These are phyloP conservation scores for Solanum sitiens DNA, from an alignment of 257 asterid genomes.

Conservation along the genomic window DNA sequence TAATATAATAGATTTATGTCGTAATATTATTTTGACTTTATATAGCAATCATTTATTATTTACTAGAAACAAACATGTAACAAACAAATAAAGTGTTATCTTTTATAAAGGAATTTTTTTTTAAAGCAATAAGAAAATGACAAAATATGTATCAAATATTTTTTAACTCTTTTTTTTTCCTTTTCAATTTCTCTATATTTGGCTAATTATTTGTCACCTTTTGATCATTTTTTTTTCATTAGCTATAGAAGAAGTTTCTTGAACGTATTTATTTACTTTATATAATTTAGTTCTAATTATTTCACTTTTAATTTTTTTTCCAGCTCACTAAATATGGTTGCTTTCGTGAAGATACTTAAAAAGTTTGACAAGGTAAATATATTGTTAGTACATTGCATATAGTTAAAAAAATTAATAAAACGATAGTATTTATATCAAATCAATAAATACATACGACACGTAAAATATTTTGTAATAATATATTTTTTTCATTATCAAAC, in stretches of 20 bases:
- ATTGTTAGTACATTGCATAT: not conserved
- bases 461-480: not conserved
- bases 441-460: not conserved
- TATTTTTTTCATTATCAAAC: not conserved
- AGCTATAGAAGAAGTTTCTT: not conserved
- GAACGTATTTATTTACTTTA: not conserved
- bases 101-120: not conserved
- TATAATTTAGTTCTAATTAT: not conserved
- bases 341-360: constrained; percentile 87
- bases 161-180: not conserved
- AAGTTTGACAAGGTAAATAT: constrained; percentile 77
- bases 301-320: not conserved
- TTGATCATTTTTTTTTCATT: not conserved
- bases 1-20: not conserved
- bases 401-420: not conserved
- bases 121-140: not conserved
- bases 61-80: not conserved
- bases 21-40: not conserved
- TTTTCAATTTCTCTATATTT: not conserved
- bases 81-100: not conserved
- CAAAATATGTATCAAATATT: not conserved
- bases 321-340: constrained; percentile 88
- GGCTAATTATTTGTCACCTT: not conserved
- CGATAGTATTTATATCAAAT: rapidly evolving
- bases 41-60: not conserved